Conservation (phyloP, 768 basidiomycete genomes). For the Tulasnella sp. region DNA sequence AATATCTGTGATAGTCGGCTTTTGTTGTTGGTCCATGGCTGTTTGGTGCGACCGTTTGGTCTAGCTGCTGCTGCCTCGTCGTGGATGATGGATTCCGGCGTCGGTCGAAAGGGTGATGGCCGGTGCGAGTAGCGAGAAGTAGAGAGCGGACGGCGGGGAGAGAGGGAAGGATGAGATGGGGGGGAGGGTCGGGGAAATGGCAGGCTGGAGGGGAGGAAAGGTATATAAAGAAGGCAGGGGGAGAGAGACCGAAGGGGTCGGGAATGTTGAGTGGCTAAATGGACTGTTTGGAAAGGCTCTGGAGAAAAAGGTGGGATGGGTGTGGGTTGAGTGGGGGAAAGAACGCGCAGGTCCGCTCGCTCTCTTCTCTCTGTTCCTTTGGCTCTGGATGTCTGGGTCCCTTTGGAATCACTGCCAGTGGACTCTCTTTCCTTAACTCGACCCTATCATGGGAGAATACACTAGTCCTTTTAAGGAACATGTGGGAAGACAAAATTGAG, state of each 20-base stretch:
- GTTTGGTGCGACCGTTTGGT: neutral
- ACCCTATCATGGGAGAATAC: neutral
- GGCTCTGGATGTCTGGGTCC: neutral
- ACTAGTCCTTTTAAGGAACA: neutral
- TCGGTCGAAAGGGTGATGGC: neutral
- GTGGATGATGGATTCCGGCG: neutral
- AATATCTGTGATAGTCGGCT: conserved; percentile 5
- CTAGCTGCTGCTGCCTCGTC: neutral
- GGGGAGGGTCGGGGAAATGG: too few species aligned
- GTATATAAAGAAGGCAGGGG: neutral
- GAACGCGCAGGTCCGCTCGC: neutral
- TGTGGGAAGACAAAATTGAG: neutral
- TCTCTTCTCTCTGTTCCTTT: neutral
- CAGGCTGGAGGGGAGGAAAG: neutral
- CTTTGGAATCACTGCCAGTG: neutral
- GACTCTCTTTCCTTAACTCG: neutral
- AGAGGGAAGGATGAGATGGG: neutral
- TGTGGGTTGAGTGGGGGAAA: neutral
- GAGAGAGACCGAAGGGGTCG: neutral
- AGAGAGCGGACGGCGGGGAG: neutral
- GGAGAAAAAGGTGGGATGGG: neutral
- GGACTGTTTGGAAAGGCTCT: neutral
- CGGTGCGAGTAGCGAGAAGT: neutral
- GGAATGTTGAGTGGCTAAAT: conserved; percentile 1
- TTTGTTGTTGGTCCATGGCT: conserved; percentile 3